A percentile compares a stretch with the other conserved stretches of the same genome.
Evolutionary conservation across 2,329 filamentous ascomycete species (phyloP).

Genomic region (Penicillium palitans): DNA sequence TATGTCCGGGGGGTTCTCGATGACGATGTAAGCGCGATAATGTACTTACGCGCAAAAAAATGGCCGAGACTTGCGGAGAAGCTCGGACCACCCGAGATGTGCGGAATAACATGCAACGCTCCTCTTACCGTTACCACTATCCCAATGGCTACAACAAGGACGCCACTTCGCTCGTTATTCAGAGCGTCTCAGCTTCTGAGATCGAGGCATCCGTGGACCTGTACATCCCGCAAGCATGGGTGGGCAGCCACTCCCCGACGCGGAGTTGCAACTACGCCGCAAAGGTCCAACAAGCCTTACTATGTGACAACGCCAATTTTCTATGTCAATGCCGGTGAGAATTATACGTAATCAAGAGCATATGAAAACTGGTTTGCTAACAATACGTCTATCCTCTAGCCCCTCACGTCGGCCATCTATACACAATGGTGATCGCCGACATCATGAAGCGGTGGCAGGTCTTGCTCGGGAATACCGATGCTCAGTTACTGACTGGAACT

Average conservation of each 20-base stretch:
- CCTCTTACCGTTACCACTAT: constrained; percentile 13
- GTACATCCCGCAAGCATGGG: constrained; percentile 30
- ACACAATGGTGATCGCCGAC: constrained; percentile 87
- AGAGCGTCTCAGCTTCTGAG: constrained; percentile 32
- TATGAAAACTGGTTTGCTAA: background rate
- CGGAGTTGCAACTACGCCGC: constrained; percentile 33
- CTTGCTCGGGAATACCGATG: constrained; percentile 65
- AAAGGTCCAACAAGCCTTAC: constrained; percentile 67
- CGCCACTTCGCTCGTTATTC: constrained; percentile 32
- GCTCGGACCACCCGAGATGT: constrained; percentile 40
- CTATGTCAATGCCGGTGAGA: constrained; percentile 90
- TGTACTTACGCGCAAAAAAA: constrained; percentile 21
- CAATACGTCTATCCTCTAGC: constrained; percentile 53
- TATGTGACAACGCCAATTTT: constrained; percentile 98
- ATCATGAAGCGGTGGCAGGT: constrained; percentile 89
- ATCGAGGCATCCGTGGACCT: constrained; percentile 32
- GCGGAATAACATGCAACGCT: constrained; percentile 29
- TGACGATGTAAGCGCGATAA: constrained; percentile 8
- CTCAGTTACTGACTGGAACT: constrained; percentile 83
- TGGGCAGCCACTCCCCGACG: constrained; percentile 24
- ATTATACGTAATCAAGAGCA: background rate
- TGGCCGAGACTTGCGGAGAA: constrained; percentile 26
- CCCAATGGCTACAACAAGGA: constrained; percentile 32
- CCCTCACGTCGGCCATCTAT: constrained; percentile 92
- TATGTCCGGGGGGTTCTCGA: background rate